phyloP scores from a whole-genome alignment of 2,329 filamentous ascomycete genomes.

The Rhexocercosporidium sp. region DNA sequence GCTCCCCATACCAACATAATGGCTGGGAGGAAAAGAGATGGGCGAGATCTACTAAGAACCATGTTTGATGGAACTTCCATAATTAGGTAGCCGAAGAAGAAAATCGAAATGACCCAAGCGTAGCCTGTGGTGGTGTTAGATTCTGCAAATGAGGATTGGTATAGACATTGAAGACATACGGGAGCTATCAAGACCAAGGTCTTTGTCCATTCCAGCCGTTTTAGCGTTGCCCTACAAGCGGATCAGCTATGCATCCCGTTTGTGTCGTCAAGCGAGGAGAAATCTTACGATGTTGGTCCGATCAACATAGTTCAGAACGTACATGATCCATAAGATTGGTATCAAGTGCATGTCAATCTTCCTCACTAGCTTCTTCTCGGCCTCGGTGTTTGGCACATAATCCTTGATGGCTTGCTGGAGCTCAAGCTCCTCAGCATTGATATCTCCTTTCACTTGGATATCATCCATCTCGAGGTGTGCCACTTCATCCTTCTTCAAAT shows the following conservation, averaged over 20 bases:
- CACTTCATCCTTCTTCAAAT: slow-evolving; percentile 13
- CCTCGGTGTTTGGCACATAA: slow-evolving; percentile 39
- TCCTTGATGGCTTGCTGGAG: slow-evolving; percentile 35
- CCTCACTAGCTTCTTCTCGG: slow-evolving; percentile 45
- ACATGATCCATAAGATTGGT: slow-evolving; percentile 59
- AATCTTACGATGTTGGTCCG: slow-evolving; percentile 49
- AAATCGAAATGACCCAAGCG: slow-evolving; percentile 33
- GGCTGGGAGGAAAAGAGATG: slow-evolving; percentile 51
- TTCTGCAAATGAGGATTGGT: background rate
- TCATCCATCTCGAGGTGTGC: slow-evolving; percentile 28
- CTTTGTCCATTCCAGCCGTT: slow-evolving; percentile 57
- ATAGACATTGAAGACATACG: background rate
- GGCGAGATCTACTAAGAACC: slow-evolving; percentile 50
- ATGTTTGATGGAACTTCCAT: slow-evolving; percentile 57
- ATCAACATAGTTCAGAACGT: slow-evolving; percentile 61
- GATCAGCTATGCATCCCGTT: background rate
- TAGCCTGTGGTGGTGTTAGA: slow-evolving; percentile 14
- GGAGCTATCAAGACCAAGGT: slow-evolving; percentile 45
- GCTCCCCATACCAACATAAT: slow-evolving; percentile 54
- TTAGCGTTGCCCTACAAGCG: slow-evolving; percentile 52
- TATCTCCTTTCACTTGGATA: slow-evolving; percentile 11
- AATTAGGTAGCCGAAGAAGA: slow-evolving; percentile 58
- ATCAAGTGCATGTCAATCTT: slow-evolving; percentile 60
- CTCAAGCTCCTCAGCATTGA: slow-evolving; percentile 27
- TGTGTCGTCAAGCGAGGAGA: background rate